A percentile compares a stretch with the other conserved stretches of the same genome.
These are phyloP conservation scores for Pleurotus sapidus DNA, from an alignment of 768 basidiomycete genomes.

Conservation along the genomic window DNA sequence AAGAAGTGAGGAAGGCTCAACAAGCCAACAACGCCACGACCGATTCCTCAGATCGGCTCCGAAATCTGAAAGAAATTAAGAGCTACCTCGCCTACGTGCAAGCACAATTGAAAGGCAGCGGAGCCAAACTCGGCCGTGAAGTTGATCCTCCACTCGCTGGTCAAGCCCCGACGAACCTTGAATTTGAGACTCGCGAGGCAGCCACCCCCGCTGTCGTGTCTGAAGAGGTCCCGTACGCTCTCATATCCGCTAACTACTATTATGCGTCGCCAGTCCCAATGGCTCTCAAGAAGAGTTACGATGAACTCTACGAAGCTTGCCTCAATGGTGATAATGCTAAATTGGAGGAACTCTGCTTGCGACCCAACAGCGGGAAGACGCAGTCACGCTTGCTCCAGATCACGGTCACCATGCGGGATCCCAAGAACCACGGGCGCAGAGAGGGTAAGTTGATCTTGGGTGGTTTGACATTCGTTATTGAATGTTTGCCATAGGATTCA, in stretches of 20 bases:
- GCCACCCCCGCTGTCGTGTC: neutral
- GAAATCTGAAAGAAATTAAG: slow-evolving; percentile 19
- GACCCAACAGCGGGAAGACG: slow-evolving; percentile 25
- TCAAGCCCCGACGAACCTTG: neutral
- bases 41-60: neutral
- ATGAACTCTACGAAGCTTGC: slow-evolving; percentile 57
- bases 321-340: slow-evolving; percentile 48
- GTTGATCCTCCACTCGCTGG: slow-evolving; percentile 22
- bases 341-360: slow-evolving; percentile 54
- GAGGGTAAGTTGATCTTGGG: neutral
- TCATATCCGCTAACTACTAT: slow-evolving; percentile 4
- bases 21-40: neutral
- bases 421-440: slow-evolving; percentile 7
- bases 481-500: slow-evolving; percentile 32
- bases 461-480: neutral
- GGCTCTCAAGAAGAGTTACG: slow-evolving; percentile 37
- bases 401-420: slow-evolving; percentile 26
- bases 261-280: slow-evolving; percentile 21
- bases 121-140: slow-evolving; percentile 42
- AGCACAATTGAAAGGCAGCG: slow-evolving; percentile 25
- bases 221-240: neutral
- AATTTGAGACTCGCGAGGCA: neutral
- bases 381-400: slow-evolving; percentile 38
- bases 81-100: slow-evolving; percentile 33
- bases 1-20: neutral